Conservation (phyloP, 805 yeast genomes). For the Zygoascus biomembranicola region DNA sequence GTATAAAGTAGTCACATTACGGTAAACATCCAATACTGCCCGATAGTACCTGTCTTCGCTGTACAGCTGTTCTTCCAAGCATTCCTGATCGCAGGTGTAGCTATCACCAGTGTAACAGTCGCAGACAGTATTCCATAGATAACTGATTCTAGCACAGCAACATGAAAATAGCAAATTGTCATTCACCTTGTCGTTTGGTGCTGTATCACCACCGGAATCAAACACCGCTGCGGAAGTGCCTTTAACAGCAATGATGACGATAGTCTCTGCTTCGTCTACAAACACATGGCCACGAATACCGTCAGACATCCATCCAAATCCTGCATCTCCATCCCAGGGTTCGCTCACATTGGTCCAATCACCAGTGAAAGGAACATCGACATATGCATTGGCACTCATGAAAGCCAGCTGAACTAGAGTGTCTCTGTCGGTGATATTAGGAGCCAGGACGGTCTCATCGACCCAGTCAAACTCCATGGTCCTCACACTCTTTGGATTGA, state of each 20-base stretch:
- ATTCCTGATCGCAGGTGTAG: conserved; percentile 80
- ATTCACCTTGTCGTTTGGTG: conserved; percentile 69
- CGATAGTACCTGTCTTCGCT: conserved; percentile 75
- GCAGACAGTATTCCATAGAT: conserved; percentile 91
- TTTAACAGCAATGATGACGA: conserved; percentile 72
- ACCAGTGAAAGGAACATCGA: conserved; percentile 61
- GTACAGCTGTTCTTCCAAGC: conserved; percentile 69
- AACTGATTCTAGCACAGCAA: conserved; percentile 90
- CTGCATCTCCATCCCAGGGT: conserved; percentile 49
- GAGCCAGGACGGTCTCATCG: conserved; percentile 46
- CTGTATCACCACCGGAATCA: conserved; percentile 53
- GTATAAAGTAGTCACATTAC: conserved; percentile 57
- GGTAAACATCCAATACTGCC: conserved; percentile 68
- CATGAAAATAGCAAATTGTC: conserved; percentile 89
- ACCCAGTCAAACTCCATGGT: conserved; percentile 47
- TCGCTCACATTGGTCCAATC: conserved; percentile 78
- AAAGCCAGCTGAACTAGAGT: conserved; percentile 70
- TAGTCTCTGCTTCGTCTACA: conserved; percentile 44
- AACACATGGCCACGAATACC: conserved; percentile 92
- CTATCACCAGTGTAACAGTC: conserved; percentile 75
- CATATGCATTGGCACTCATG: conserved; percentile 90
- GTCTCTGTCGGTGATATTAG: conserved; percentile 66
- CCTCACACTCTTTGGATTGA: conserved; percentile 1
- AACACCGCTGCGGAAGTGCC: conserved; percentile 85
- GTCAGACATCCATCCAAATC: conserved; percentile 79